Evolutionary conservation across 208 protist species (phyloP).

Genomic region (Trypanosoma boissoni): DNA sequence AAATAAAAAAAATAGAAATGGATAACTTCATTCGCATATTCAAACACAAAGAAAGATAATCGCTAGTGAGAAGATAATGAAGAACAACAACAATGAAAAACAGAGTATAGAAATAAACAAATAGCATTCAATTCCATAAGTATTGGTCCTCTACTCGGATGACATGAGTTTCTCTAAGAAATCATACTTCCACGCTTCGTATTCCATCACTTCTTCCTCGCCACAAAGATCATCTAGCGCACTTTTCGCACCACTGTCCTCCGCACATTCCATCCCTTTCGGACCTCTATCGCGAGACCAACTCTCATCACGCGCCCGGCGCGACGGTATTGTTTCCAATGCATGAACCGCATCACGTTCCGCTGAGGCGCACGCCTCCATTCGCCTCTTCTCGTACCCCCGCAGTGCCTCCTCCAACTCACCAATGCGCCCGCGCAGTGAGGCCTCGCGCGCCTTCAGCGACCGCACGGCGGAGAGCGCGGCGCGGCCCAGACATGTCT

Average conservation of each 20-base stretch:
- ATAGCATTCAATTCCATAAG: no score
- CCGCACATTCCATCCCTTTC: background rate
- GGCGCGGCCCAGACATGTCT: background rate
- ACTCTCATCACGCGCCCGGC: background rate
- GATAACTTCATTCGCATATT: no score
- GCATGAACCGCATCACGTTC: background rate
- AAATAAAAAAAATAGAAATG: no score
- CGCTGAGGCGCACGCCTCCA: background rate
- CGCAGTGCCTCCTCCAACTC: slow-evolving; percentile 8
- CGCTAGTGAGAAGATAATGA: no score
- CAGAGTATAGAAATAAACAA: no score
- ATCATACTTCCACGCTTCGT: slow-evolving; percentile 7
- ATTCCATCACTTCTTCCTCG: slow-evolving; percentile 15
- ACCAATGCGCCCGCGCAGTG: background rate
- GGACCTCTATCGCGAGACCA: background rate
- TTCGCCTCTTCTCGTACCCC: background rate
- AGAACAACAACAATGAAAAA: no score
- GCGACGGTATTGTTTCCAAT: background rate
- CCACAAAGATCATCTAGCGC: slow-evolving; percentile 8
- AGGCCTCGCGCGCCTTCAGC: background rate
- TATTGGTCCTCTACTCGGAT: background rate
- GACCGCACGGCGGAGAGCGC: slow-evolving; percentile 5
- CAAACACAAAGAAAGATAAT: no score
- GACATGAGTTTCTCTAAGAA: slow-evolving; percentile 11
- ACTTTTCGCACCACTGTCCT: background rate